Percentiles rank a stretch among this genome's conserved stretches.
phyloP scores from a whole-genome alignment of 768 basidiomycete genomes.

The Auricularia cornea region DNA sequence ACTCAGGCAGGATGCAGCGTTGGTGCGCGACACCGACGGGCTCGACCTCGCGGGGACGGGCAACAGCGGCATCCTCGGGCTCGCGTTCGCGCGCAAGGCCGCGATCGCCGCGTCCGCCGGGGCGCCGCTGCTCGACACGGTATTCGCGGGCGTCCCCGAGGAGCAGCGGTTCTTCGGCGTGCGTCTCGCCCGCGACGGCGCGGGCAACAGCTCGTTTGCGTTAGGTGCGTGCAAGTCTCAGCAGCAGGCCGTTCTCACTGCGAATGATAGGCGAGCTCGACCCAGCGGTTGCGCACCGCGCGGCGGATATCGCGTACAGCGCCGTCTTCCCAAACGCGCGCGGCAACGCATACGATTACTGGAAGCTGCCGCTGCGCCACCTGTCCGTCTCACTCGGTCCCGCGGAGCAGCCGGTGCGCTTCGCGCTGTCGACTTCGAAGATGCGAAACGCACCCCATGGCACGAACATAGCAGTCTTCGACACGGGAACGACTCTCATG shows the following conservation, averaged over 20 bases:
- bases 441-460: conserved; percentile 26
- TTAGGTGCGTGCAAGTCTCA: conserved; percentile 37
- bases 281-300: conserved; percentile 23
- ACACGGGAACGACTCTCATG: conserved; percentile 53
- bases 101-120: conserved; percentile 39
- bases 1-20: too few species aligned
- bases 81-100: conserved; percentile 41
- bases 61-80: conserved; percentile 49
- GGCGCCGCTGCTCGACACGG: conserved; percentile 37
- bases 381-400: conserved; percentile 36
- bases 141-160: conserved; percentile 35
- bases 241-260: neutral
- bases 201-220: conserved; percentile 30
- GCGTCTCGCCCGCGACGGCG: conserved; percentile 35
- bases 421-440: conserved; percentile 39
- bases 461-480: conserved; percentile 47
- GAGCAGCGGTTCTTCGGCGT: conserved; percentile 41
- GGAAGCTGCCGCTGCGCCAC: conserved; percentile 44
- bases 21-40: conserved; percentile 35
- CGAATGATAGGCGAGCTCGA: neutral
- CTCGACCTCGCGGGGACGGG: conserved; percentile 38
- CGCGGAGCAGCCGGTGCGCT: conserved; percentile 5
- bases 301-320: conserved; percentile 11
- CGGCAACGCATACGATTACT: conserved; percentile 39
- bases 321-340: conserved; percentile 11